Evolutionary conservation across 371 early-diverging fungal species (phyloP), one percentile per base, ranked within the genome.

Genomic region (Apophysomyces variabilis): DNA sequence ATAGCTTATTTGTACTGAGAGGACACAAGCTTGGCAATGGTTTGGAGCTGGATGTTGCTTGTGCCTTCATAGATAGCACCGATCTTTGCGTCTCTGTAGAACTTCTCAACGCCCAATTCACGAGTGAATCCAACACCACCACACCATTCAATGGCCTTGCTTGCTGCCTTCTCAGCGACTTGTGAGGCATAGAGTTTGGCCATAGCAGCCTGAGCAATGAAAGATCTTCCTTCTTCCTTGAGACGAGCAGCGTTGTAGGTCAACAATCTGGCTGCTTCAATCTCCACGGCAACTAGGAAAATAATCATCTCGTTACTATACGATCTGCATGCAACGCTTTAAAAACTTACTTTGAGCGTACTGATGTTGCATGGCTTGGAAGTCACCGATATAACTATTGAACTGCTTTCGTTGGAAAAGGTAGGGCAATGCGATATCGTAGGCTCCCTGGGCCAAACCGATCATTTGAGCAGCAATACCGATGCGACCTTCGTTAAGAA

Each of bases 401-500:
- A 99, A 99, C 86, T 97, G 97, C 88, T 96, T 95, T 70, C 99
- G 89, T 83, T 99, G 91, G 85, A 93, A 93, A 74, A 94, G 83
- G 78, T 99, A 99, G 14, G 95, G 96, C 72, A 98, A 65, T 14
- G 95, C 92, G 62, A 84, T 77, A 76, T 98, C 97, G 67, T 92
- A 92, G 32, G 91, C 96, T 36, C 98, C 98, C 80, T 98, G 97
- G 16, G 98, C 98, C 46, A 96, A 77, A 63, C 99, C 99, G 56
- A 98, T 75, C 99, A 97, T 97, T 80, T 98, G 98, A 39, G 97
- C 97, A 46, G 97, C 96, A 80, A 97, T 97, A 72, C 99, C 99
- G 59, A 99, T 95, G 77, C 98, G 93, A 45, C 98, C 98, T 80
- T 97, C 98, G 83, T 99, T 98, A 68, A 99, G 84, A 59, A 96